Evolutionary conservation across 805 yeast species (phyloP), one percentile per base, ranked within the genome.

Genomic region (Candida incommunis): DNA sequence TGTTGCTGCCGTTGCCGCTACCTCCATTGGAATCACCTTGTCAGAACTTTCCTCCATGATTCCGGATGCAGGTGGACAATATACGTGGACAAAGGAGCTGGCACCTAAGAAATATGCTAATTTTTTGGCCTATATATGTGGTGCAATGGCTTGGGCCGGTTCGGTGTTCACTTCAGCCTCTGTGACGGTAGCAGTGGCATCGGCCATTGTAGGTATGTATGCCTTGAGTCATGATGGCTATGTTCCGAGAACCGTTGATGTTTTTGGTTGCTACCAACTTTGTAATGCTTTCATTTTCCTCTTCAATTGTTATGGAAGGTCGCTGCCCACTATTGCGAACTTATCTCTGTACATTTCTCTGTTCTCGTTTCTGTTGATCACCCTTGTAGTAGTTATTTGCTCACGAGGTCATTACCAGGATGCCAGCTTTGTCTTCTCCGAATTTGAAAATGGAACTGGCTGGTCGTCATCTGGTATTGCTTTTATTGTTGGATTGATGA

Each of bases 31-130:
- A 16, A 59, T 66, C 16, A 66, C 78, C 0, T 59, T 76, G 27
- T 67, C 76, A n/a, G 80, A 76, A 54, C 60, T 76, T 49, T 31
- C 37, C 18, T 31, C 37, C 20, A 31, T 31, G 37, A 31, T 31
- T 75, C 86, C 86, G 24, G 78, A 80, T 9, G 67, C 80, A 16
- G 75, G 82, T 20, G 86, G 86, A 40, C 72, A 80, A 15, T 82
- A 82, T 43, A 78, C 78, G 48, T 82, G 85, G 48, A 78, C 78
- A 1, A 69, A 76, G n/a, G 50, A 54, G 42, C 46, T 59, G 24
- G 52, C 54, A 4, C 46, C 40, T n/a, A 46, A 49, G 27, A 64
- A 63, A 46, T 62, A 64, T 44, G 68, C 74, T 9, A 58, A 67
- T 21, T 71, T 75, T 46, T 65, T 69, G 37, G 76, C 82, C 2